Evolutionary conservation across 2,329 filamentous ascomycete species (phyloP), one percentile per base, ranked within the genome.

Genomic region (Clonostachys byssicola): DNA sequence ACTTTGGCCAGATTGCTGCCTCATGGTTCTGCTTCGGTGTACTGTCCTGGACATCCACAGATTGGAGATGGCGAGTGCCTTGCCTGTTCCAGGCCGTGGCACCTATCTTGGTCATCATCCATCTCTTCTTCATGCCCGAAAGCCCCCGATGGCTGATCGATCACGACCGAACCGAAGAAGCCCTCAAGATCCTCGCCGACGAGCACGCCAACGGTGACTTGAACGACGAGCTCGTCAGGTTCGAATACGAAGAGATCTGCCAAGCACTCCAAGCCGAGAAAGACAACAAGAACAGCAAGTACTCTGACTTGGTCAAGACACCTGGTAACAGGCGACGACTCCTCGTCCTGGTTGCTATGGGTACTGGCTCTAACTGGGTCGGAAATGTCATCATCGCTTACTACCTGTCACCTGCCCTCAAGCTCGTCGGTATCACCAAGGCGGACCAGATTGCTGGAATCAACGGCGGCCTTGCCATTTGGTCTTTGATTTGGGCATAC

Each of bases 141-240:
- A 80, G 76, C n/a, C 81, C 81, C 6, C 65, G 81, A 48, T 84
- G 79, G 79, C 65, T 83, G 17, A 77, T 80, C 50, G 20, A 20
- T 13, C 23, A 43, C 13, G 46, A 47, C 23, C 40, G 46, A 13
- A 14, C 23, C n/a, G 74, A 80, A 6, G 65, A 79, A 47, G 75
- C 78, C 1, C 63, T 74, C 23, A 65, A 68, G 6, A 74, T 75
- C 39, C 69, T 85, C 48, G 71, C 71, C 14, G 77, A 74, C 48
- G 83, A 75, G 55, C 81, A 80, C 34, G 46, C 46, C 30, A 38
- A 47, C 51, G 76, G 73, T 14, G 71, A 83, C 51, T 78, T 77
- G 5, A 71, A 78, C 54, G 72, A 78, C 54, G 57, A 64, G 6
- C 73, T 77, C 46, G 76, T 80, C 5, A 67, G 70, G 49, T 63